A percentile compares a stretch with the other conserved stretches of the same genome.
phyloP scores from a whole-genome alignment of 2,329 filamentous ascomycete genomes.

The Keithomyces neogunnii region DNA sequence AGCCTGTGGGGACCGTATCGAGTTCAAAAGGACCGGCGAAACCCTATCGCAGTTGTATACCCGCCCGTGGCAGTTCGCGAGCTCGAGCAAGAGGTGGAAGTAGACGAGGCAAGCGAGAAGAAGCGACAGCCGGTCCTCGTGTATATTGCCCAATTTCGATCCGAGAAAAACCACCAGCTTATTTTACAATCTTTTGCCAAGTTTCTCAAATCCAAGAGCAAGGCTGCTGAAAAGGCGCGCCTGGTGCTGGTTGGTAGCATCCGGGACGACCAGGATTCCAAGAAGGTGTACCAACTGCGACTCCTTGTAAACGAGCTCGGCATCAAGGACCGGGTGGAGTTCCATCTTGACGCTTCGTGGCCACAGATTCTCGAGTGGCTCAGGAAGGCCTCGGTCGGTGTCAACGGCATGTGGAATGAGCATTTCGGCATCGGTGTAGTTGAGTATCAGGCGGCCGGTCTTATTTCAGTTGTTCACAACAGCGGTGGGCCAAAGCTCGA shows the following conservation, averaged over 20 bases:
- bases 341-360: slow-evolving; percentile 87
- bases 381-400: slow-evolving; percentile 68
- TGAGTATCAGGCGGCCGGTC: slow-evolving; percentile 91
- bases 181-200: slow-evolving; percentile 77
- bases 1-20: slow-evolving; percentile 65
- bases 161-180: slow-evolving; percentile 91
- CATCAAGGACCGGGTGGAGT: slow-evolving; percentile 76
- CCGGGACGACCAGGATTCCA: slow-evolving; percentile 72
- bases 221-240: slow-evolving; percentile 47
- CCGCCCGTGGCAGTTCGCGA: slow-evolving; percentile 88
- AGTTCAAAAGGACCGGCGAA: slow-evolving; percentile 32
- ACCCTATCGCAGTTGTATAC: slow-evolving; percentile 69
- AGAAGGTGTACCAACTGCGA: slow-evolving; percentile 79
- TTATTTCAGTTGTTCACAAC: slow-evolving; percentile 89
- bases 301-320: slow-evolving; percentile 79
- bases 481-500: slow-evolving; percentile 89
- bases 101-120: slow-evolving; percentile 61
- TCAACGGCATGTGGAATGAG: slow-evolving; percentile 99
- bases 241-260: slow-evolving; percentile 88
- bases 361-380: slow-evolving; percentile 76
- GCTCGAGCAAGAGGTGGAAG: slow-evolving; percentile 64
- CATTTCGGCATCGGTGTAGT: slow-evolving; percentile 98
- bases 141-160: slow-evolving; percentile 95
- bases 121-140: slow-evolving; percentile 64
- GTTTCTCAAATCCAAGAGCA: slow-evolving; percentile 51